A percentile compares a stretch with the other conserved stretches of the same genome.
phyloP scores from a whole-genome alignment of 257 asterid genomes.

The Nicotiana noctiflora region DNA sequence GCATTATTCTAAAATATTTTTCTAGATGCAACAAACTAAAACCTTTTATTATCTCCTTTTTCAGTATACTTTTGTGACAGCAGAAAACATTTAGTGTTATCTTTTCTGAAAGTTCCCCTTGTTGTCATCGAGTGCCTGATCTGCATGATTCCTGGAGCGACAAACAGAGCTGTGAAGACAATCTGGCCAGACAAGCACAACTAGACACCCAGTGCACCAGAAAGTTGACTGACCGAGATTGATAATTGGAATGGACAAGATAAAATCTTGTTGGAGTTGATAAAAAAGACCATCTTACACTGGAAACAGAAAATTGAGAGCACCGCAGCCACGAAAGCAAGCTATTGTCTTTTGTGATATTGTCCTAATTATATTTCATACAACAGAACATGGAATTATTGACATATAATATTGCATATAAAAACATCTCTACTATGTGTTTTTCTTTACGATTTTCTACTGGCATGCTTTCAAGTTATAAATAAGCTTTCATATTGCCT shows the following conservation, averaged over 20 bases:
- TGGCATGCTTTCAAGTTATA: too few relatives aligned
- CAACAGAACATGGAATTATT: neutral
- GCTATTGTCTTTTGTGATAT: neutral
- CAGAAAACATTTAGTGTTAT: neutral
- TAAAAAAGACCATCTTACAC: neutral
- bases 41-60: neutral
- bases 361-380: neutral
- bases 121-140: neutral
- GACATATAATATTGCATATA: too few relatives aligned
- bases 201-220: neutral
- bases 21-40: neutral
- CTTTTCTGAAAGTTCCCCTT: neutral
- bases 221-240: neutral
- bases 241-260: neutral
- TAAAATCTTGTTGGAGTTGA: neutral
- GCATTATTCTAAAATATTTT: neutral
- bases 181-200: neutral
- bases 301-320: neutral
- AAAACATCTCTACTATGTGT: too few relatives aligned
- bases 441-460: too few relatives aligned
- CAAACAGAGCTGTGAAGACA: neutral
- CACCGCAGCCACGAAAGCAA: neutral
- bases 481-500: too few relatives aligned
- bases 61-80: neutral
- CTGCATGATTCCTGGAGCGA: neutral